These are phyloP conservation scores for Bipolaris cookei DNA, from an alignment of 2,329 filamentous ascomycete species.

Conservation along the genomic window DNA sequence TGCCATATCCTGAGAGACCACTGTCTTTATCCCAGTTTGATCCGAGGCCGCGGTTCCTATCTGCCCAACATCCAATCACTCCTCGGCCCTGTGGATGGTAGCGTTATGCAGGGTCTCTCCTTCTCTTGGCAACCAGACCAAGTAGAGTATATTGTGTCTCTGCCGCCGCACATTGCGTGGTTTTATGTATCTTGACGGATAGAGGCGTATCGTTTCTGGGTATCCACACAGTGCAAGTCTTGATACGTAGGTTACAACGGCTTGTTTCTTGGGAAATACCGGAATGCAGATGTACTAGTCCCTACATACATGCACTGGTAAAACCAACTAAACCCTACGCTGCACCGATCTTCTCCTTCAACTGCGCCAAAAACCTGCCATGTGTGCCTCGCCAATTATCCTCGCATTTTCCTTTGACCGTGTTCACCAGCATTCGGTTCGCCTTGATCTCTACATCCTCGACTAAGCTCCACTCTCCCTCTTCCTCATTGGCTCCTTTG, in stretches of 20 bases:
- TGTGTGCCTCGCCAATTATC: constrained; percentile 45
- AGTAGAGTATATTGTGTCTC: background rate
- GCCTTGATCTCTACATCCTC: constrained; percentile 48
- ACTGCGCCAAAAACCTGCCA: constrained; percentile 35
- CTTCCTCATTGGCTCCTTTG: constrained; percentile 16
- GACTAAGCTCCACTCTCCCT: constrained; percentile 41
- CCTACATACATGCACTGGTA: background rate
- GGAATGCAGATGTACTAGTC: background rate
- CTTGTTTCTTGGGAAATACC: background rate
- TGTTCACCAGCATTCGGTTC: constrained; percentile 42
- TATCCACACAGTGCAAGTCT: background rate
- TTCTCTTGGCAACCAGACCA: constrained; percentile 11
- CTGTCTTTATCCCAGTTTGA: background rate
- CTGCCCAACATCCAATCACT: constrained; percentile 14
- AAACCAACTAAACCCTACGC: background rate
- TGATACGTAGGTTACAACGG: background rate
- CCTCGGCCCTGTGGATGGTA: constrained; percentile 12
- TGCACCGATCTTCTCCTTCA: constrained; percentile 17
- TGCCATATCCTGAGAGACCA: background rate
- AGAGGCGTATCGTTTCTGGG: background rate
- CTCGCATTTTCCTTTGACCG: constrained; percentile 48
- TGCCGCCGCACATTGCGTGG: background rate
- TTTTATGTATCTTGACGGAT: background rate
- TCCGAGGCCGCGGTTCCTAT: background rate
- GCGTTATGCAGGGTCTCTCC: constrained; percentile 39